phyloP scores from a whole-genome alignment of 2,329 filamentous ascomycete genomes.

The Alternaria burnsii region DNA sequence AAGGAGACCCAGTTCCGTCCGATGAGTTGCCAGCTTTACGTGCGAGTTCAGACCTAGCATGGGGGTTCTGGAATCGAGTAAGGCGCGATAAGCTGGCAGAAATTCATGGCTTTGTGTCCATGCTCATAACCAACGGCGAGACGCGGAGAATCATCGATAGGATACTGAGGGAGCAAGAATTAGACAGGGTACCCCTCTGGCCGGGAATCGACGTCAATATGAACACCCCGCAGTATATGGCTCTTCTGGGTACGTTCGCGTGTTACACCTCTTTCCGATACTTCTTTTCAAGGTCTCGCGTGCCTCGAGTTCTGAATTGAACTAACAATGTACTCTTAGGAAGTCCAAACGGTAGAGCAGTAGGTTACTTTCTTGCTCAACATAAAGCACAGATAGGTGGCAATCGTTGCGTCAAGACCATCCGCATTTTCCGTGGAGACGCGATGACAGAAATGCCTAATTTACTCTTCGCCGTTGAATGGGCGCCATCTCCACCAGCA shows the following conservation, averaged over 20 bases:
- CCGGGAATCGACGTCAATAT: neutral
- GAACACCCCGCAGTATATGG: neutral
- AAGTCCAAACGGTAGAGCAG: slow-evolving; percentile 4
- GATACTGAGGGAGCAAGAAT: neutral
- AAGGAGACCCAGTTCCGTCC: neutral
- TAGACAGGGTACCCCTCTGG: neutral
- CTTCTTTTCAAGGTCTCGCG: neutral
- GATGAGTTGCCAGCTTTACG: slow-evolving; percentile 6
- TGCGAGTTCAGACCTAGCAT: slow-evolving; percentile 8
- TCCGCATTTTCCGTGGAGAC: no score
- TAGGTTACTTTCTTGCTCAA: slow-evolving; percentile 8
- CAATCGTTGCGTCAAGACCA: neutral
- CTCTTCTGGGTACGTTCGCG: slow-evolving; percentile 5
- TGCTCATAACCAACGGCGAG: neutral
- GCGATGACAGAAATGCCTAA: no score
- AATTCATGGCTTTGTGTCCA: neutral
- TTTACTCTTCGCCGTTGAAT: neutral
- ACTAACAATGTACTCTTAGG: neutral
- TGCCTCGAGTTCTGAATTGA: neutral
- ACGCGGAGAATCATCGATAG: neutral
- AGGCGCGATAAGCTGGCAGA: neutral
- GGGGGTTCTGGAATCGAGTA: slow-evolving; percentile 8
- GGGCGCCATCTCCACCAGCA: neutral
- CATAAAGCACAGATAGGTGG: slow-evolving; percentile 4
- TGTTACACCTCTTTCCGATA: no score